Base-by-base conservation (phyloP, 768 basidiomycete species). In the Auriscalpium orientale region DNA sequence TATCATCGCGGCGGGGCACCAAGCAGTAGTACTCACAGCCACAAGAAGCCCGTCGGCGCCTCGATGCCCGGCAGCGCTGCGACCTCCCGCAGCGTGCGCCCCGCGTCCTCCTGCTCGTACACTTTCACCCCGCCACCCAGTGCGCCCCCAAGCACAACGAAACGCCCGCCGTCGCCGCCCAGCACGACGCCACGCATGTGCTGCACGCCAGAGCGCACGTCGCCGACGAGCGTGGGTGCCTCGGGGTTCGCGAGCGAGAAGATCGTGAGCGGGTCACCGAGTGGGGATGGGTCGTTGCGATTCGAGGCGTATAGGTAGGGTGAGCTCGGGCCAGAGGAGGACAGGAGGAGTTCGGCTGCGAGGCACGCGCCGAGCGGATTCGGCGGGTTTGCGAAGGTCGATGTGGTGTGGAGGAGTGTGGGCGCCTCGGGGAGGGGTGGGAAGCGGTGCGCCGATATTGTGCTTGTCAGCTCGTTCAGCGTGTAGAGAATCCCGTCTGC, bases 261-360 rank as follows among this genome's bases (percentile, higher is more conserved):
- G 35, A 91, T 78, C 6, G 87, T 77, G 58, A 92, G 80, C 34
- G 80, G 79, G 67, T 92, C 89, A 21, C 89, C 88, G 47, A 77
- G 81, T 0, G 81, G 73, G 20, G 80, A 77, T 5, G 83, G 83
- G 63, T 89, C 83, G 62, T 89, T 84, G 35, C 90, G 77, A 68
- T 91, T 92, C 4, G 89, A 85, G 11, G 81, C 71, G 64, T 89
- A 91, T 15, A 91, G 70, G 67, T 85, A 85, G 2, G 80, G 75
- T 0, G 70, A 72, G 0, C 82, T 74, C 70, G 76, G 85, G 3
- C 75, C 65, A 8, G 70, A 44, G 58, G 70, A 63, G 0, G 86
- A 81, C 55, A 87, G 72, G 54, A 88, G 73, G 58, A 90, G 78
- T 63, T 89, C 90, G 0, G 87, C 84, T 4, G 84, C 85, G 50